Percentiles rank a stretch among this genome's conserved stretches.
phyloP scores from a whole-genome alignment of 257 asterid genomes.

The Solanum tarijense region DNA sequence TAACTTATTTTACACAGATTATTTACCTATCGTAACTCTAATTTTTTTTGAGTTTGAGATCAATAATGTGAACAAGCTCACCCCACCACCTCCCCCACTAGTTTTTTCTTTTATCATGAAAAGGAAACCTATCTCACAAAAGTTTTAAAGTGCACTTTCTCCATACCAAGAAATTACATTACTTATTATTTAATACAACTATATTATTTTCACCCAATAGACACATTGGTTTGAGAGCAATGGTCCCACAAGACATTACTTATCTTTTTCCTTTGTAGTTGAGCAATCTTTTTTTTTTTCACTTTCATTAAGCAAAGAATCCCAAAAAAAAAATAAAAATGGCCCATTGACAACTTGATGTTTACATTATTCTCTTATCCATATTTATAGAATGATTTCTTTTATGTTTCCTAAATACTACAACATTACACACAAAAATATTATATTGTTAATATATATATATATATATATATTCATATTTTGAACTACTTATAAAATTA shows the following conservation, averaged over 20 bases:
- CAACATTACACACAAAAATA: background rate
- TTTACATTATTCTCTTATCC: background rate
- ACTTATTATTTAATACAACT: background rate
- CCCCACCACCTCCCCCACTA: background rate
- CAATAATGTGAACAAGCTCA: background rate
- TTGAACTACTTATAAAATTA: background rate
- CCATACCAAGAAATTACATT: background rate
- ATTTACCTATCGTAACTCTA: background rate
- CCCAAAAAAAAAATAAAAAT: background rate
- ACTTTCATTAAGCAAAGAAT: conserved; percentile 17
- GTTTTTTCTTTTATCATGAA: background rate
- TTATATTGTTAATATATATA: too few species aligned
- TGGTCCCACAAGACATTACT: background rate
- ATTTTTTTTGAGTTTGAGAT: background rate
- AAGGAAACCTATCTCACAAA: background rate
- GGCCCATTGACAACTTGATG: conserved; percentile 16
- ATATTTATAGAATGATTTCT: background rate
- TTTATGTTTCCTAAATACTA: background rate
- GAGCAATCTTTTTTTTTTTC: conserved; percentile 2
- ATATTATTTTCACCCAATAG: background rate
- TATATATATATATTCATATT: background rate
- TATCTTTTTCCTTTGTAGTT: background rate
- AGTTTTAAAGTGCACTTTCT: background rate
- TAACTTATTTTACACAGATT: fast-evolving
- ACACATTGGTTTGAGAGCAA: background rate